A percentile compares a stretch with the other conserved stretches of the same genome.
These are phyloP conservation scores for Tulasnella sp. DNA, from an alignment of 768 basidiomycete genomes.

Conservation along the genomic window DNA sequence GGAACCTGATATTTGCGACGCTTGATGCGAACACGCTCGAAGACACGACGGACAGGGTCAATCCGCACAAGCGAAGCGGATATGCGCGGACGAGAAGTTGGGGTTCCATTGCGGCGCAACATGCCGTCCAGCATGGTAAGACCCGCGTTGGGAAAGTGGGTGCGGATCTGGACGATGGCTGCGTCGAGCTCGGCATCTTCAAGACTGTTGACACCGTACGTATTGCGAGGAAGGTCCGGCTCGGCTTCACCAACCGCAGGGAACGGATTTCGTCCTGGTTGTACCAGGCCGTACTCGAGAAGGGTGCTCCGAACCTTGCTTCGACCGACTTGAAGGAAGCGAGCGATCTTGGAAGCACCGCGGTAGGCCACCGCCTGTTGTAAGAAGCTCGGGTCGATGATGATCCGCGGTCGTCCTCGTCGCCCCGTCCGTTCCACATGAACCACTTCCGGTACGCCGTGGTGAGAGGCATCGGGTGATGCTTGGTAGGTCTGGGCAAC, in stretches of 20 bases:
- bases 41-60: constrained; percentile 40
- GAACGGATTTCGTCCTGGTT: not conserved
- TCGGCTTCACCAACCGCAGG: not conserved
- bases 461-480: constrained; percentile 8
- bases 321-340: constrained; percentile 37
- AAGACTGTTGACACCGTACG: constrained; percentile 5
- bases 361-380: constrained; percentile 38
- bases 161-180: constrained; percentile 12
- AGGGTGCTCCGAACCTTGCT: constrained; percentile 36
- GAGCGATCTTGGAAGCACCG: constrained; percentile 36
- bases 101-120: constrained; percentile 32
- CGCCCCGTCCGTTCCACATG: not conserved
- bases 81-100: constrained; percentile 30
- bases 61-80: constrained; percentile 30
- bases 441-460: not conserved
- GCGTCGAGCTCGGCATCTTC: constrained; percentile 36
- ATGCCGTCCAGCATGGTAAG: constrained; percentile 38
- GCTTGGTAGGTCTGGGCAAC: not conserved
- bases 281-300: constrained; percentile 38
- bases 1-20: constrained; percentile 6
- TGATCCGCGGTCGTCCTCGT: not conserved
- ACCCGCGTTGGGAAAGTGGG: constrained; percentile 35
- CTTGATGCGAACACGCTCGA: constrained; percentile 27
- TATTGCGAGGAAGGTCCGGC: constrained; percentile 29
- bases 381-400: constrained; percentile 39